Conservation (phyloP, 2,329 filamentous ascomycete species). For the Atkinsonella texensis region DNA sequence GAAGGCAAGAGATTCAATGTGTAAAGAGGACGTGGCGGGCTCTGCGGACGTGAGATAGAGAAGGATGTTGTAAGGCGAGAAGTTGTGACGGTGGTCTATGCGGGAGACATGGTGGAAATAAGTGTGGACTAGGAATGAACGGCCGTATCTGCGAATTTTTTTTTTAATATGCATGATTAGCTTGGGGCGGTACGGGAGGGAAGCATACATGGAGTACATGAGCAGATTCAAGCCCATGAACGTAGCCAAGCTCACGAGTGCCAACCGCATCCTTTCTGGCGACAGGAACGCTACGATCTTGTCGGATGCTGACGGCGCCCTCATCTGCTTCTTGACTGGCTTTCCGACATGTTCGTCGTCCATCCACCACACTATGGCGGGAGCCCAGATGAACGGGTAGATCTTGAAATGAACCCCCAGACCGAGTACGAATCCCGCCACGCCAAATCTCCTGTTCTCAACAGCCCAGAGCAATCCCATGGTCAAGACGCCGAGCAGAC, state of each 20-base stretch:
- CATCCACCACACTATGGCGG: conserved; percentile 71
- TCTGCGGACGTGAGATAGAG: conserved; percentile 73
- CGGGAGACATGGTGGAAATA: conserved; percentile 87
- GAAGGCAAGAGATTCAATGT: conserved; percentile 73
- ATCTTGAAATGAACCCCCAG: conserved; percentile 95
- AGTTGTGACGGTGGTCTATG: conserved; percentile 95
- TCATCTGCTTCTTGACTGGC: background rate
- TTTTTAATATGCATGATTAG: background rate
- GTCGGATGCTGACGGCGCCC: conserved; percentile 11
- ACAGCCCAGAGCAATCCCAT: conserved; percentile 76
- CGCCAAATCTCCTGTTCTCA: conserved; percentile 42
- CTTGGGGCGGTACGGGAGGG: background rate
- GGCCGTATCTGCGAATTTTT: conserved; percentile 50
- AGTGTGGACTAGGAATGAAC: conserved; percentile 75
- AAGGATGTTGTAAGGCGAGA: conserved; percentile 88
- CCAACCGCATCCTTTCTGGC: conserved; percentile 42
- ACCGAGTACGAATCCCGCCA: conserved; percentile 68
- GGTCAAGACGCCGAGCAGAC: conserved; percentile 74
- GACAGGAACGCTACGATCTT: conserved; percentile 35
- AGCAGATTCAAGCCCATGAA: conserved; percentile 61
- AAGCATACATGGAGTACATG: conserved; percentile 60
- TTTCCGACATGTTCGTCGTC: conserved; percentile 38
- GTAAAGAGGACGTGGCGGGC: conserved; percentile 26
- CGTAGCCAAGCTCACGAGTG: conserved; percentile 53
- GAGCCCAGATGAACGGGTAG: conserved; percentile 92